These are phyloP conservation scores for Candida vaughaniae DNA, from an alignment of 805 yeast genomes.

Conservation along the genomic window DNA sequence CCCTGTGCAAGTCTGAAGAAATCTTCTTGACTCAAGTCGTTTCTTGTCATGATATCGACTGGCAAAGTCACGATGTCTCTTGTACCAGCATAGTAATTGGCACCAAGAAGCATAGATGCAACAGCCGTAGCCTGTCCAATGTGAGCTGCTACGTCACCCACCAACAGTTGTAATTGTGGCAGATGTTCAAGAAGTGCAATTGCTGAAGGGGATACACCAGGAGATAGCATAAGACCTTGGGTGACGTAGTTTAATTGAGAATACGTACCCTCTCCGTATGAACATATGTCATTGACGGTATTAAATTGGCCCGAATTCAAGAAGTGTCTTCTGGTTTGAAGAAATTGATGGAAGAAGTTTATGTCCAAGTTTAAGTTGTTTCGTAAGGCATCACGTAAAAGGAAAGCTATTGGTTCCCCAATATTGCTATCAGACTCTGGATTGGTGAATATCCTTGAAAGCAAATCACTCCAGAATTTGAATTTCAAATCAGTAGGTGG, in stretches of 20 bases:
- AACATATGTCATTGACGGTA: slow-evolving; percentile 57
- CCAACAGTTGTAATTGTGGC: slow-evolving; percentile 37
- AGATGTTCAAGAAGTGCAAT: slow-evolving; percentile 48
- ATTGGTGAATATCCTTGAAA: slow-evolving; percentile 45
- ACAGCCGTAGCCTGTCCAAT: slow-evolving; percentile 80
- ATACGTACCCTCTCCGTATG: slow-evolving; percentile 76
- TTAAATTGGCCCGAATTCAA: slow-evolving; percentile 47
- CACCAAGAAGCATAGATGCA: slow-evolving; percentile 60
- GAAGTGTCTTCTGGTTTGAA: slow-evolving; percentile 58
- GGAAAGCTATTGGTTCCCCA: slow-evolving; percentile 65
- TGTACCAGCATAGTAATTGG: slow-evolving; percentile 53
- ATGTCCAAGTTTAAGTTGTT: slow-evolving; percentile 52
- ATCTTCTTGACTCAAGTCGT: slow-evolving; percentile 62
- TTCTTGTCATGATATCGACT: slow-evolving; percentile 52
- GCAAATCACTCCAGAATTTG: slow-evolving; percentile 70
- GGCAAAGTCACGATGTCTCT: slow-evolving; percentile 62
- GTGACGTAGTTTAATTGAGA: slow-evolving; percentile 71
- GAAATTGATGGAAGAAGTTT: slow-evolving; percentile 54
- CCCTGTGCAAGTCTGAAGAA: slow-evolving; percentile 50
- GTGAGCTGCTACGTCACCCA: slow-evolving; percentile 71
- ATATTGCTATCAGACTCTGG: slow-evolving; percentile 34
- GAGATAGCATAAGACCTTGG: slow-evolving; percentile 59
- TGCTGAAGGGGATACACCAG: slow-evolving; percentile 55
- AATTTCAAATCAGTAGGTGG: slow-evolving; percentile 55
- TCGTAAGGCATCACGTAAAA: slow-evolving; percentile 53